Evolutionary conservation across 2,329 filamentous ascomycete genomes (phyloP).

Genomic region (Colletotrichum sublineola): DNA sequence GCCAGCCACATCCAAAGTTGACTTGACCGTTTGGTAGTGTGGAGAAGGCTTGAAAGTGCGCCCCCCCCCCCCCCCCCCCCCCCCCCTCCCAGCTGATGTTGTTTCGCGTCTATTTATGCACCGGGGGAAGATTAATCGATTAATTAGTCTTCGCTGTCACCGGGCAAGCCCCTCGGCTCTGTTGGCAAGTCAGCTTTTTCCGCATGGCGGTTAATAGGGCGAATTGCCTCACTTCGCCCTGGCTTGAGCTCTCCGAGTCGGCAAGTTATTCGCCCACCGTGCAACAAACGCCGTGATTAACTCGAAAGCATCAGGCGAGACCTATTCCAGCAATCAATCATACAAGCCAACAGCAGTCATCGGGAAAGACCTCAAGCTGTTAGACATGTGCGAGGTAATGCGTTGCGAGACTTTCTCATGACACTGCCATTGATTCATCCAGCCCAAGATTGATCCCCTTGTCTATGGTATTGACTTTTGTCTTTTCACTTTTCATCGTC

Average conservation of each 20-base stretch:
- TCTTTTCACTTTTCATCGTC: slow-evolving; percentile 24
- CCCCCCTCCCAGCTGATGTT: background rate
- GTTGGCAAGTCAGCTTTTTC: too few relatives aligned
- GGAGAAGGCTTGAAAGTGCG: slow-evolving; percentile 17
- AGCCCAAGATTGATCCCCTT: slow-evolving; percentile 37
- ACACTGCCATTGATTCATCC: slow-evolving; percentile 41
- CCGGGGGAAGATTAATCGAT: background rate
- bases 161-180: background rate
- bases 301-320: background rate
- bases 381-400: background rate
- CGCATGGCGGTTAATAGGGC: background rate
- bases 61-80: too few relatives aligned
- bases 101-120: slow-evolving; percentile 20
- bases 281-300: background rate
- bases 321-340: background rate
- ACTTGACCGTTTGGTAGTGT: slow-evolving; percentile 9
- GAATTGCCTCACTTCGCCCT: background rate
- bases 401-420: slow-evolving; percentile 21
- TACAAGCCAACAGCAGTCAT: background rate
- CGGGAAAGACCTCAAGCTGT: background rate
- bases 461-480: slow-evolving; percentile 41
- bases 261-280: background rate
- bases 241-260: background rate
- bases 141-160: slow-evolving; percentile 5
- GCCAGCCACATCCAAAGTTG: background rate